phyloP scores from a whole-genome alignment of 345 rosid genomes.

The Salix exigua region DNA sequence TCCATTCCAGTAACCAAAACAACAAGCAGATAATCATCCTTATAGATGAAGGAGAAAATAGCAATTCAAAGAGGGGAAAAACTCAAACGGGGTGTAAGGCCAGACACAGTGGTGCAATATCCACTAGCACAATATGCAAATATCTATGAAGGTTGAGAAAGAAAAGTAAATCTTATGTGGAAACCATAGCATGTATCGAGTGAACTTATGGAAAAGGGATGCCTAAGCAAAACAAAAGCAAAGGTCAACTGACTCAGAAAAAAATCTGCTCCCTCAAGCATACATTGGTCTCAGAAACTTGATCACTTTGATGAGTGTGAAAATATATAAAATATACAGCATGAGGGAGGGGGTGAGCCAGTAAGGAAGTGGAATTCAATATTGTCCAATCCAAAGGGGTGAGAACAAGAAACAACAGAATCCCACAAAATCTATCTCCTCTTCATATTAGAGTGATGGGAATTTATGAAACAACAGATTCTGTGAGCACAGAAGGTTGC shows the following conservation, averaged over 20 bases:
- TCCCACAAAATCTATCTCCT: neutral
- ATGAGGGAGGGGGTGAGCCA: neutral
- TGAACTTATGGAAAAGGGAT: neutral
- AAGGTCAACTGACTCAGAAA: neutral
- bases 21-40: constrained; percentile 1
- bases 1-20: neutral
- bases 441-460: neutral
- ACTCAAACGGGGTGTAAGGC: neutral
- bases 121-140: neutral
- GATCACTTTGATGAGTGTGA: neutral
- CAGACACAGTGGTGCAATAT: neutral
- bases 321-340: neutral
- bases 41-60: neutral
- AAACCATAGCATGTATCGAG: neutral
- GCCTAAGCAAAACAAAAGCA: neutral
- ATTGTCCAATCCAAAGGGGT: neutral
- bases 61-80: neutral
- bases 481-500: neutral
- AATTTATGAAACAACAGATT: neutral
- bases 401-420: neutral
- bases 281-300: neutral
- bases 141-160: neutral
- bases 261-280: neutral
- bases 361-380: neutral
- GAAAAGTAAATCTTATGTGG: neutral